Conservation (phyloP, 192 early-diverging fungal species). For the Coemansia sp. region DNA sequence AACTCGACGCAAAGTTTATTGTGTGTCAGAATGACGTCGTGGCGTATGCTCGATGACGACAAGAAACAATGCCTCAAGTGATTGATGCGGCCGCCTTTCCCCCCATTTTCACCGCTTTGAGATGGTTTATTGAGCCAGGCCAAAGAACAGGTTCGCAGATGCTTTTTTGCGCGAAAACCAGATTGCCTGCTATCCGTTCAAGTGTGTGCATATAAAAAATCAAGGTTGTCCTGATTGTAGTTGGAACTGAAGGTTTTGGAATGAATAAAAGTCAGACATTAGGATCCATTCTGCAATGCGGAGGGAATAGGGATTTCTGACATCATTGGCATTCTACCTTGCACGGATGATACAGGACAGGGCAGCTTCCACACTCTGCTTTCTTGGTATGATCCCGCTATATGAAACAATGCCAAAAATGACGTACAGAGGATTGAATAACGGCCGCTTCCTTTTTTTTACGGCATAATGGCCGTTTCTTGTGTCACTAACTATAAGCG, state of each 20-base stretch:
- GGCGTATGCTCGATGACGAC: constrained; percentile 8
- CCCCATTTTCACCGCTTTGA: not conserved
- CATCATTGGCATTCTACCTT: not conserved
- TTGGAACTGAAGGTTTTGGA: too few relatives aligned
- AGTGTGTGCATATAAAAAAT: not conserved
- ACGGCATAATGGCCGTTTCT: not conserved
- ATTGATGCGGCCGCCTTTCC: not conserved
- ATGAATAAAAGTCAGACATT: too few relatives aligned
- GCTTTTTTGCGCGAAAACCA: not conserved
- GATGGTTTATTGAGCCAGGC: not conserved
- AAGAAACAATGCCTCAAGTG: not conserved
- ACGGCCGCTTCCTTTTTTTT: too few relatives aligned
- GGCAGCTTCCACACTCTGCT: too few relatives aligned
- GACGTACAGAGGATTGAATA: not conserved
- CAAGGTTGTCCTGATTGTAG: not conserved
- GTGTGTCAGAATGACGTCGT: not conserved
- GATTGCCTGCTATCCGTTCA: not conserved
- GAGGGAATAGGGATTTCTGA: not conserved
- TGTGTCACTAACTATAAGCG: not conserved
- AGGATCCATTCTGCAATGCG: too few relatives aligned
- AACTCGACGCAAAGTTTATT: too few relatives aligned
- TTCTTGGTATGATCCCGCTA: not conserved
- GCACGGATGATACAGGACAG: too few relatives aligned
- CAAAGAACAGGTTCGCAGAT: not conserved
- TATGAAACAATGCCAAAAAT: not conserved